These are phyloP conservation scores for Saturnispora besseyi DNA, from an alignment of 805 yeast species.

Conservation along the genomic window DNA sequence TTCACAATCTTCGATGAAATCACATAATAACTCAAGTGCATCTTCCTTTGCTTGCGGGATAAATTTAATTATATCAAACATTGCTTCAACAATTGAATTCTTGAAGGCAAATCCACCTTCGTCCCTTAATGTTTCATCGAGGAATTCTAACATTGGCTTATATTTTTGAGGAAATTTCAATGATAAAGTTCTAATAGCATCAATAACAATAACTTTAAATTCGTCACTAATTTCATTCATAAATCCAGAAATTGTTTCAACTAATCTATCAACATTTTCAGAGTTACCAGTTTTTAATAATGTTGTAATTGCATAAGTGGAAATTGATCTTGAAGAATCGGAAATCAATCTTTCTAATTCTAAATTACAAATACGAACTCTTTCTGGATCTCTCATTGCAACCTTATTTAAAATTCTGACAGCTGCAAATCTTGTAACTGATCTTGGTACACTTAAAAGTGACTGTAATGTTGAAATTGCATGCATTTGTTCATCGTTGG, in stretches of 20 bases:
- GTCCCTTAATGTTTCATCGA: slow-evolving; percentile 76
- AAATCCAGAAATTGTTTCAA: slow-evolving; percentile 76
- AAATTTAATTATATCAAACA: slow-evolving; percentile 82
- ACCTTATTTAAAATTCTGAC: slow-evolving; percentile 80
- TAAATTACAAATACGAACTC: slow-evolving; percentile 65
- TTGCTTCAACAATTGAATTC: slow-evolving; percentile 81
- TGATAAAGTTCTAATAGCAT: slow-evolving; percentile 87
- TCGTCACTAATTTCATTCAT: slow-evolving; percentile 95
- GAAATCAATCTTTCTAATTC: slow-evolving; percentile 83
- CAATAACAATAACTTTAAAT: slow-evolving; percentile 88
- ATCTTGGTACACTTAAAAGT: slow-evolving; percentile 78
- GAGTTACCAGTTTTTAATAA: slow-evolving; percentile 90
- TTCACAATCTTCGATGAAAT: slow-evolving; percentile 97
- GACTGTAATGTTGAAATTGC: slow-evolving; percentile 70
- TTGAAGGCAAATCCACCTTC: slow-evolving; percentile 87
- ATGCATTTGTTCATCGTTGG: slow-evolving; percentile 55
- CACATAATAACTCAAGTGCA: slow-evolving; percentile 85
- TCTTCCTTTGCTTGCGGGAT: slow-evolving; percentile 75
- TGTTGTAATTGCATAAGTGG: slow-evolving; percentile 96
- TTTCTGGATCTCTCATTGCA: slow-evolving; percentile 75
- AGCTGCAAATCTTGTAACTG: slow-evolving; percentile 87
- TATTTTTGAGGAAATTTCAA: slow-evolving; percentile 89
- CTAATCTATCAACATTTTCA: slow-evolving; percentile 79
- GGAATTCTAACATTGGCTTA: slow-evolving; percentile 69
- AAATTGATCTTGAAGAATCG: slow-evolving; percentile 83